A percentile compares a stretch with the other conserved stretches of the same genome.
Evolutionary conservation across 805 yeast genomes (phyloP).

Genomic region (Phaffomyces thermotolerans): DNA sequence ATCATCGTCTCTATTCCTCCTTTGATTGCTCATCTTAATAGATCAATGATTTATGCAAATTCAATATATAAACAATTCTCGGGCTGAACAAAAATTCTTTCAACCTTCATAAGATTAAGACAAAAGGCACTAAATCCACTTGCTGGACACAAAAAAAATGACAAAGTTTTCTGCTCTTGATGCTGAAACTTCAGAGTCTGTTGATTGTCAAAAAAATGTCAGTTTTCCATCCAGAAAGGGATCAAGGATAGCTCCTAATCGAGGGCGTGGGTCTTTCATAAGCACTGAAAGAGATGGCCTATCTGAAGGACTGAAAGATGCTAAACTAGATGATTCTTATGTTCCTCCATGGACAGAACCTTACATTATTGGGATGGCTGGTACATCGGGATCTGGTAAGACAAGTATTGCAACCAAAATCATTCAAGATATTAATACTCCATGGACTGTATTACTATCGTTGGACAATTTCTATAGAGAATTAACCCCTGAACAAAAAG

Average conservation of each 20-base stretch:
- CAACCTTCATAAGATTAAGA: too few species aligned
- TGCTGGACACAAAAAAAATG: not conserved
- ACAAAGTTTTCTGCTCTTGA: not conserved
- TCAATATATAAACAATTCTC: too few species aligned
- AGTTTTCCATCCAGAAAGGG: conserved; percentile 5
- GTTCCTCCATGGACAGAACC: conserved; percentile 88
- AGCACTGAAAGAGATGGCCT: conserved; percentile 1
- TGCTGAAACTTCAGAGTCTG: not conserved
- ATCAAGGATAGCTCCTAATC: conserved; percentile 13
- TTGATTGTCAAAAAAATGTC: not conserved
- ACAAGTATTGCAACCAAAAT: conserved; percentile 85
- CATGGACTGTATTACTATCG: conserved; percentile 89
- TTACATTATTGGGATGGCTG: conserved; percentile 82
- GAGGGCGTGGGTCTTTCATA: conserved; percentile 10
- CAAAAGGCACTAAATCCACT: too few species aligned
- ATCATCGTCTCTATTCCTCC: conserved; percentile 11
- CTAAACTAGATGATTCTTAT: conserved; percentile 26
- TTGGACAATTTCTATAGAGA: conserved; percentile 89
- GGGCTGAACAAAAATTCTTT: too few species aligned
- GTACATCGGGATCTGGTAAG: conserved; percentile 86
- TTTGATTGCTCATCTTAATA: not conserved
- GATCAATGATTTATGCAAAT: too few species aligned
- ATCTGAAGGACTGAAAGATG: not conserved
- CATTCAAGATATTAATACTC: conserved; percentile 71
- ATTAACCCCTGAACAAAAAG: conserved; percentile 51